A percentile compares a stretch with the other conserved stretches of the same genome.
Evolutionary conservation across 768 basidiomycete genomes (phyloP).

Genomic region (Phlebiopsis flavidoalba): DNA sequence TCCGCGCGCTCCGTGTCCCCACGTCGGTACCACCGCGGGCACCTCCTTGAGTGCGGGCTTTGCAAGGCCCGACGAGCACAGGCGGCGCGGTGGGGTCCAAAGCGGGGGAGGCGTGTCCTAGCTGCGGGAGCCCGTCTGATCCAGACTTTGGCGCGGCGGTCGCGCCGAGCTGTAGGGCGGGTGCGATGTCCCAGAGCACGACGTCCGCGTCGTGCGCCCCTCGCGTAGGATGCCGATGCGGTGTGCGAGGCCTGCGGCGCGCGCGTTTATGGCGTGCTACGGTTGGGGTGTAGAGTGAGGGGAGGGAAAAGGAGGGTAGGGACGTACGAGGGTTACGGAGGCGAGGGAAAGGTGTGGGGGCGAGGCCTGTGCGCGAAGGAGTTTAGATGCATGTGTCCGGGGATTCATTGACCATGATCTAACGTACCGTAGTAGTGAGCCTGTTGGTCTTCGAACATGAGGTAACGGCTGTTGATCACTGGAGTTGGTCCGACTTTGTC

Average conservation of each 20-base stretch:
- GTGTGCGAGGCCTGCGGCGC: constrained; percentile 70
- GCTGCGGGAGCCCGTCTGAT: constrained; percentile 83
- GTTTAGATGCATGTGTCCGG: background rate
- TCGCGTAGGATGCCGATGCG: constrained; percentile 64
- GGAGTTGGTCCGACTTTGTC: constrained; percentile 63
- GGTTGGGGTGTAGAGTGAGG: background rate
- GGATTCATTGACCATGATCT: too few species aligned
- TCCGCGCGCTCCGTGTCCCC: constrained; percentile 60
- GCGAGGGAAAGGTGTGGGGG: constrained; percentile 64
- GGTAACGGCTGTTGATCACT: constrained; percentile 61
- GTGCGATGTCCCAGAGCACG: constrained; percentile 39
- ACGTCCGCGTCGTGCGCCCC: constrained; percentile 35
- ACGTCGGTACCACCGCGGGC: constrained; percentile 66
- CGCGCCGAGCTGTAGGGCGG: constrained; percentile 39
- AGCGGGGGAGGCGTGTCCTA: constrained; percentile 32
- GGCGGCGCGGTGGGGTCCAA: constrained; percentile 4
- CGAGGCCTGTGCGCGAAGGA: constrained; percentile 28
- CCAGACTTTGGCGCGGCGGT: constrained; percentile 57
- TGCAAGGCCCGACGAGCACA: constrained; percentile 18
- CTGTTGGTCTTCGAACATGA: constrained; percentile 82
- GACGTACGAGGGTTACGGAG: constrained; percentile 55
- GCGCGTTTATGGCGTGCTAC: constrained; percentile 60
- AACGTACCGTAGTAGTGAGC: constrained; percentile 60
- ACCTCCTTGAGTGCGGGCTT: constrained; percentile 28
- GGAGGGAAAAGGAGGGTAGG: background rate